Conservation (phyloP, 805 yeast genomes). For the Saccharomyces mikatae region DNA sequence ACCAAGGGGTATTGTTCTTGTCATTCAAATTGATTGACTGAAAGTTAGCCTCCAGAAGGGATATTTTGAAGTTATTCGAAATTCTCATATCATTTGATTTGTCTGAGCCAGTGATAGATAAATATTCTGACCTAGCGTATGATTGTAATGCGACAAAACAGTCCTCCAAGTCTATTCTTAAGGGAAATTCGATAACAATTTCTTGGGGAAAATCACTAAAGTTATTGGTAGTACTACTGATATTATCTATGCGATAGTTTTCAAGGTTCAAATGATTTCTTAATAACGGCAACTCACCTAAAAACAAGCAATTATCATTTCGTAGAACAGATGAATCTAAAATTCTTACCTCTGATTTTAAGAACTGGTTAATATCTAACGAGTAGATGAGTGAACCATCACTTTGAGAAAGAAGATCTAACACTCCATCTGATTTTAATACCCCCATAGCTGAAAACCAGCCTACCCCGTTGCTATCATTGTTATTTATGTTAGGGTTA, state of each 20-base stretch:
- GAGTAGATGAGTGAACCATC: slow-evolving; percentile 59
- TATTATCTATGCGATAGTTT: background rate
- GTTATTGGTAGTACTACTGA: slow-evolving; percentile 9
- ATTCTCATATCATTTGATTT: slow-evolving; percentile 39
- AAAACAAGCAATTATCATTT: slow-evolving; percentile 47
- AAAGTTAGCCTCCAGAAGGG: slow-evolving; percentile 59
- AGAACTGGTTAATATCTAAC: slow-evolving; percentile 43
- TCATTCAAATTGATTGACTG: background rate
- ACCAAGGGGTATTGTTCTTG: slow-evolving; percentile 7
- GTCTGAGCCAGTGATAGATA: slow-evolving; percentile 23
- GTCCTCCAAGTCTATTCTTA: slow-evolving; percentile 64
- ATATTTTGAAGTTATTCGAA: slow-evolving; percentile 45
- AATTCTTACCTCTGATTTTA: slow-evolving; percentile 55
- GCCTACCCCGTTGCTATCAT: slow-evolving; percentile 34
- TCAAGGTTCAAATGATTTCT: slow-evolving; percentile 31
- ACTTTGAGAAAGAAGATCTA: slow-evolving; percentile 52
- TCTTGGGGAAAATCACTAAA: slow-evolving; percentile 26
- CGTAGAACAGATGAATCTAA: slow-evolving; percentile 57
- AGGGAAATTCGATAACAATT: slow-evolving; percentile 49
- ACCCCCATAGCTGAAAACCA: slow-evolving; percentile 74
- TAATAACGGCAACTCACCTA: slow-evolving; percentile 50
- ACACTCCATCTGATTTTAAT: slow-evolving; percentile 51
- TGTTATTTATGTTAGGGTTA: background rate
- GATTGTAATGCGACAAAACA: slow-evolving; percentile 66
- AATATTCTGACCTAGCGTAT: slow-evolving; percentile 47